Evolutionary conservation across 1,284 basidiomycete genomes (phyloP).

Genomic region (Entoloma clypeatum): DNA sequence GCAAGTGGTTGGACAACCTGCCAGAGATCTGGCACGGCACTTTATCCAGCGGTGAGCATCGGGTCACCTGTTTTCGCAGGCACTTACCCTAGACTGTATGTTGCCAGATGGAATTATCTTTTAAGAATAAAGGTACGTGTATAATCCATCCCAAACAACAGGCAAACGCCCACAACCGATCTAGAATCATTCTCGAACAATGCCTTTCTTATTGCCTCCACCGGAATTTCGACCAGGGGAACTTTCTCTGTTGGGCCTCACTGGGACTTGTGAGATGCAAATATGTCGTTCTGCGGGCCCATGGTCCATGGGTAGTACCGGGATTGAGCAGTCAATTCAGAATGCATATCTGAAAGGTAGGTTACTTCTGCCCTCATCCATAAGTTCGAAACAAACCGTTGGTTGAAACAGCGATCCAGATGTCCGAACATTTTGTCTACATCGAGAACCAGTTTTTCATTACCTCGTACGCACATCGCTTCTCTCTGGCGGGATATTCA

Average conservation of each 20-base stretch:
- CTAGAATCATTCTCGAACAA: conserved; percentile 83
- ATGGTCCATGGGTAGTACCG: conserved; percentile 93
- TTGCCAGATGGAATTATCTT: conserved; percentile 80
- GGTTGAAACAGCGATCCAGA: conserved; percentile 84
- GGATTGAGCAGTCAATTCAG: conserved; percentile 91
- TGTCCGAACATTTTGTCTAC: conserved; percentile 92
- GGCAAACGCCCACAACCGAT: too few relatives aligned
- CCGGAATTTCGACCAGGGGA: conserved; percentile 89
- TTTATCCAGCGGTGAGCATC: conserved; percentile 80
- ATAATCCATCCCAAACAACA: too few relatives aligned
- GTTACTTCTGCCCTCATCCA: conserved; percentile 17
- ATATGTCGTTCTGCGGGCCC: conserved; percentile 94
- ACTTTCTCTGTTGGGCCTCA: conserved; percentile 77
- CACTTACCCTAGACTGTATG: conserved; percentile 18
- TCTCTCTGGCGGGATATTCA: conserved; percentile 2
- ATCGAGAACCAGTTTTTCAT: conserved; percentile 99
- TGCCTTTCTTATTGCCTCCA: conserved; percentile 95
- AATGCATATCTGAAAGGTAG: conserved; percentile 90
- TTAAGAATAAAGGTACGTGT: conserved; percentile 81
- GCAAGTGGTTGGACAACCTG: conserved; percentile 96
- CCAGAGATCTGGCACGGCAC: conserved; percentile 91
- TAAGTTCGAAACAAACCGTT: conserved; percentile 10
- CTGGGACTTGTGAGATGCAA: conserved; percentile 96
- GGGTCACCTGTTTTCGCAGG: conserved; percentile 17
- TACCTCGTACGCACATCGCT: conserved; percentile 61